These are phyloP conservation scores for Graphilbum ipis-grandicollis DNA, from an alignment of 2,329 filamentous ascomycete species.

Conservation along the genomic window DNA sequence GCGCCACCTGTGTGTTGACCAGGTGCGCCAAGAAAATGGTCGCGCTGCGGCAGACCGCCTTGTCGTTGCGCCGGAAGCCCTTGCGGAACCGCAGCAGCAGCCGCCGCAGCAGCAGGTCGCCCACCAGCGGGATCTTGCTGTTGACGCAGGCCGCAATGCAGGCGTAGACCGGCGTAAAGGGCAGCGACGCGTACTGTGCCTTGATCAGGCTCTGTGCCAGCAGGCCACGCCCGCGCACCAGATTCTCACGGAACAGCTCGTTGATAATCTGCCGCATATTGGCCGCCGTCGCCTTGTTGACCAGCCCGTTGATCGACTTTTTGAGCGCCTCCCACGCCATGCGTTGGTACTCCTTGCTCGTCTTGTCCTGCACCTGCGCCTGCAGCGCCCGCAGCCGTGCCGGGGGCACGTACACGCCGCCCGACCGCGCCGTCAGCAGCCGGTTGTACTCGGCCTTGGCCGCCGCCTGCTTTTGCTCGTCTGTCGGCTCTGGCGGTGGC, in stretches of 20 bases:
- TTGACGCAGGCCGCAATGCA: constrained; percentile 95
- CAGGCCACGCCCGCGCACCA: constrained; percentile 76
- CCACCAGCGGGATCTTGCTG: constrained; percentile 88
- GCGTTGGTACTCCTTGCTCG: constrained; percentile 90
- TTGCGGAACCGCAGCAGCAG: constrained; percentile 88
- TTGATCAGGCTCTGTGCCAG: constrained; percentile 98
- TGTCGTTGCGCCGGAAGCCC: constrained; percentile 90
- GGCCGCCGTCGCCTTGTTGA: constrained; percentile 97
- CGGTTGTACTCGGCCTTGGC: constrained; percentile 91
- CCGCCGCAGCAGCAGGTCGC: constrained; percentile 73
- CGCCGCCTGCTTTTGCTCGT: constrained; percentile 72
- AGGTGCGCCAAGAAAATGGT: constrained; percentile 92
- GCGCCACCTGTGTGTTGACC: constrained; percentile 88
- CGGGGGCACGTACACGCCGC: constrained; percentile 91
- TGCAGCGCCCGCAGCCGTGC: constrained; percentile 81
- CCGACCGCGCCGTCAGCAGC: constrained; percentile 79
- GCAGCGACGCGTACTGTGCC: constrained; percentile 85
- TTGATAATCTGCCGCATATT: constrained; percentile 98
- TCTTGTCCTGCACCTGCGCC: constrained; percentile 92
- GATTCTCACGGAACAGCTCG: constrained; percentile 87
- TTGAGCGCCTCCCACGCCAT: constrained; percentile 99
- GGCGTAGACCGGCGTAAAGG: constrained; percentile 91
- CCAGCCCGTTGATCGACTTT: constrained; percentile 95
- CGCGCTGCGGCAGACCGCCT: constrained; percentile 81
- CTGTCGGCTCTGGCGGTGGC: constrained; percentile 33